phyloP scores from a whole-genome alignment of 2,329 filamentous ascomycete genomes.

The Chaetomiaceae sp. region DNA sequence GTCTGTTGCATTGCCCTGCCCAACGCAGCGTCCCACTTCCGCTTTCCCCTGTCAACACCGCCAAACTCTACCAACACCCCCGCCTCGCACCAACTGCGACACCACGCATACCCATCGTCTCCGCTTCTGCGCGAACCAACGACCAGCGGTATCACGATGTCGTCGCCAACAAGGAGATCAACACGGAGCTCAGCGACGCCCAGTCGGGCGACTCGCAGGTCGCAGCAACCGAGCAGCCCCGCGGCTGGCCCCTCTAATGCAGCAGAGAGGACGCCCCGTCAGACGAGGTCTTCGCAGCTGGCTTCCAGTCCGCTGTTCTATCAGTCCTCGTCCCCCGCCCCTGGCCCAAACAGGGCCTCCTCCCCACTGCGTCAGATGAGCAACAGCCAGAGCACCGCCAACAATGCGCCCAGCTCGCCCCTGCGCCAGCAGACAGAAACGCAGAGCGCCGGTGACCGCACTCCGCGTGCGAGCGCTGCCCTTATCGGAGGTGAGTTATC shows the following conservation, averaged over 20 bases:
- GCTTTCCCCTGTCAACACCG: conserved; percentile 3
- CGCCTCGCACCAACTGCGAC: neutral
- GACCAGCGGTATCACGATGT: conserved; percentile 45
- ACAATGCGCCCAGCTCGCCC: conserved; percentile 52
- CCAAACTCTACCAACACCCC: neutral
- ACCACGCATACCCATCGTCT: neutral
- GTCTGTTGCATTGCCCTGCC: conserved; percentile 7
- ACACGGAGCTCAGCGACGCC: conserved; percentile 53
- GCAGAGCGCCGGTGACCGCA: conserved; percentile 60
- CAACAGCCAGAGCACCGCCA: conserved; percentile 49
- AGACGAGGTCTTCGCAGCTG: conserved; percentile 45
- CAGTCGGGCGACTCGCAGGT: conserved; percentile 29
- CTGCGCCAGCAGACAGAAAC: conserved; percentile 56
- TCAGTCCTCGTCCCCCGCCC: conserved; percentile 45
- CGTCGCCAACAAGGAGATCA: conserved; percentile 54
- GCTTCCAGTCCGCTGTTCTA: conserved; percentile 81
- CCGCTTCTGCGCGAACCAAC: neutral
- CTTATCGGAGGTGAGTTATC: conserved; percentile 57
- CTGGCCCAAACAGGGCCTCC: conserved; percentile 35
- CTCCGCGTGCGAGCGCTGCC: conserved; percentile 62
- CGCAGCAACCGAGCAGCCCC: conserved; percentile 33
- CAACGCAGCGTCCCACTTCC: conserved; percentile 5
- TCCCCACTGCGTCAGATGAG: conserved; percentile 56
- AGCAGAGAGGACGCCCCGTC: conserved; percentile 41
- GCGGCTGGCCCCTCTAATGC: conserved; percentile 27